Evolutionary conservation across 306 rosid species (phyloP), one percentile per base, ranked within the genome.

Genomic region (Rubus parviflorus): DNA sequence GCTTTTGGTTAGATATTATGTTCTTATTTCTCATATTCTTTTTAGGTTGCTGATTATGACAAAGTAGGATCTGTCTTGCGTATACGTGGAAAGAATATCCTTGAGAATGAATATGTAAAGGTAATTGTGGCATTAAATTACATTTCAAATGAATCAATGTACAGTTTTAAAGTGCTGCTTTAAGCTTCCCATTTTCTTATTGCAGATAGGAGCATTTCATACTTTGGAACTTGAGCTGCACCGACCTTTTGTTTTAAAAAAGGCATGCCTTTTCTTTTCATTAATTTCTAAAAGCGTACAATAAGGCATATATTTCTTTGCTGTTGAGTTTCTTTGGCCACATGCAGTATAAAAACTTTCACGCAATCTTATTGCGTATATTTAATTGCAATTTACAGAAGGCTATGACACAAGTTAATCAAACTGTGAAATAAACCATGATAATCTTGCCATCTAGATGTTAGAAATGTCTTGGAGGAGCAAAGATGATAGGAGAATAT

Each of bases 141-240:
- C 75, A 51, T 62, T 54, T 52, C 5, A 48, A 15, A 60, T 17
- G 4, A 38, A 16, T 57, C 5, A 22, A 30, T 46, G 30, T 13
- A 15, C 8, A 45, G 52, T 70, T 0, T 57, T 40, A 19, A 16
- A 9, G 30, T 85, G 41, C 54, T 47, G 6, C 43, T 49, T 80
- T 79, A 4, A 51, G 72, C 23, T 80, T 80, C 23, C 84, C 22
- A 53, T 73, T 20, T 67, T 75, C 77, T 75, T 40, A 74, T 48
- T 85, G 81, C 87, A 95, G 99, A 87, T 92, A 12, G 99, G 99
- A 78, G 97, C 96, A 68, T 92, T 83, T 80, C 97, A 95, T 85
- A 95, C 99, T 76, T 82, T 95, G 79, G 99, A 95, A 78, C 92
- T 95, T n/a, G 99, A 92, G 81, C 85, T 87, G 75, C 93, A 95